Evolutionary conservation across 257 asterid genomes (phyloP).

Genomic region (Nicotiana sylvestris): DNA sequence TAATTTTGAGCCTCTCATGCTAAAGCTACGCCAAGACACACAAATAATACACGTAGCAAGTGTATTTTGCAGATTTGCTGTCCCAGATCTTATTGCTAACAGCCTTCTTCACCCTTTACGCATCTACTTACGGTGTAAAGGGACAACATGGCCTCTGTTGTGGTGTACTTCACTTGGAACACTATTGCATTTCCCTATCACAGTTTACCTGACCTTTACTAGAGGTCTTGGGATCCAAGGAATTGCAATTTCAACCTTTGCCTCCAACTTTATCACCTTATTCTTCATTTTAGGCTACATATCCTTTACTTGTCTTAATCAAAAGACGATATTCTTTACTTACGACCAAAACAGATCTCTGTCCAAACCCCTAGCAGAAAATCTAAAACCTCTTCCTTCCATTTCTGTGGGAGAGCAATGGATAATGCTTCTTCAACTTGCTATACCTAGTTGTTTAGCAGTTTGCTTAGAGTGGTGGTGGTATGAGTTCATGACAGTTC

Average conservation of each 20-base stretch:
- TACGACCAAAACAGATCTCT: slow-evolving; percentile 24
- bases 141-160: slow-evolving; percentile 82
- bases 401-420: slow-evolving; percentile 59
- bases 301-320: slow-evolving; percentile 16
- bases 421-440: slow-evolving; percentile 57
- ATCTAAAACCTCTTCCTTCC: slow-evolving; percentile 26
- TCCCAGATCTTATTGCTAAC: slow-evolving; percentile 81
- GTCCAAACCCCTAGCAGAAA: slow-evolving; percentile 30
- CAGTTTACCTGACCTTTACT: slow-evolving; percentile 65
- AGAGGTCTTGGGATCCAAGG: slow-evolving; percentile 68
- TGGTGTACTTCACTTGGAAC: slow-evolving; percentile 69
- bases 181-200: slow-evolving; percentile 67
- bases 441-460: slow-evolving; percentile 72
- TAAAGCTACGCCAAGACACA: slow-evolving; percentile 79
- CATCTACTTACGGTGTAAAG: slow-evolving; percentile 76
- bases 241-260: slow-evolving; percentile 59
- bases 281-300: slow-evolving; percentile 52
- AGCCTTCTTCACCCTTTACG: slow-evolving; percentile 85
- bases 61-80: slow-evolving; percentile 55
- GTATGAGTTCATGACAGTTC: slow-evolving; percentile 88
- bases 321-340: slow-evolving; percentile 13
- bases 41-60: slow-evolving; percentile 62
- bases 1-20: slow-evolving; percentile 68
- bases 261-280: slow-evolving; percentile 55
- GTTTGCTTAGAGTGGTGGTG: slow-evolving; percentile 99